Conservation (phyloP, 129 eudicot genomes). For the Lactuca saligna region DNA sequence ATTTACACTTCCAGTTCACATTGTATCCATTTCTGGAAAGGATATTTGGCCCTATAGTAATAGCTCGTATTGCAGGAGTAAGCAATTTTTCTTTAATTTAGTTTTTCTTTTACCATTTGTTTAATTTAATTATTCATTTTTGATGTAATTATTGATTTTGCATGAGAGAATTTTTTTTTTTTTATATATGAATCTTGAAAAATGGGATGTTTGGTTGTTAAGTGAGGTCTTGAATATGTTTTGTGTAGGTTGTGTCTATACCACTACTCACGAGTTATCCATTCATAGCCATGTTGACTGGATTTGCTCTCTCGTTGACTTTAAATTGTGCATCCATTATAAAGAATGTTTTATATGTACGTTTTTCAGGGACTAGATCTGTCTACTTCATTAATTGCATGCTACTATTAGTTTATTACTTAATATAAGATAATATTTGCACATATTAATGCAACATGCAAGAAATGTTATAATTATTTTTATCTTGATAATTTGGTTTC, state of each 20-base stretch:
- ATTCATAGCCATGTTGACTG: constrained; percentile 76
- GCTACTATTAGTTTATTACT: not conserved
- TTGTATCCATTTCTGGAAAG: constrained; percentile 62
- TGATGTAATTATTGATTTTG: not conserved
- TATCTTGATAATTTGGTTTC: too few relatives aligned
- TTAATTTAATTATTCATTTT: not conserved
- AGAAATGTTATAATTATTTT: too few relatives aligned
- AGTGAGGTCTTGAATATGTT: not conserved
- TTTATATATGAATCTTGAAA: not conserved
- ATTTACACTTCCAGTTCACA: constrained; percentile 42
- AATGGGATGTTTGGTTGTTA: not conserved
- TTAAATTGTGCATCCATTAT: constrained; percentile 62
- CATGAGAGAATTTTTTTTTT: too few relatives aligned
- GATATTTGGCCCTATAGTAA: constrained; percentile 50
- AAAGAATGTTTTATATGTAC: constrained; percentile 76
- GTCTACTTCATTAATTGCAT: not conserved
- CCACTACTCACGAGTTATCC: constrained; percentile 73
- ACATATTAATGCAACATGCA: too few relatives aligned
- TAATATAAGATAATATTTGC: too few relatives aligned
- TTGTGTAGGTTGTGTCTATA: constrained; percentile 59
- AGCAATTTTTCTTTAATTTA: constrained; percentile 25
- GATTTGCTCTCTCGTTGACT: constrained; percentile 51
- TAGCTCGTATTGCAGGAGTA: constrained; percentile 77
- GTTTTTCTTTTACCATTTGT: constrained; percentile 6
- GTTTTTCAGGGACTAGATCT: constrained; percentile 25